Evolutionary conservation across 148 eudicot genomes (phyloP), one percentile per base, ranked within the genome.

Genomic region (Camellia sinensis): DNA sequence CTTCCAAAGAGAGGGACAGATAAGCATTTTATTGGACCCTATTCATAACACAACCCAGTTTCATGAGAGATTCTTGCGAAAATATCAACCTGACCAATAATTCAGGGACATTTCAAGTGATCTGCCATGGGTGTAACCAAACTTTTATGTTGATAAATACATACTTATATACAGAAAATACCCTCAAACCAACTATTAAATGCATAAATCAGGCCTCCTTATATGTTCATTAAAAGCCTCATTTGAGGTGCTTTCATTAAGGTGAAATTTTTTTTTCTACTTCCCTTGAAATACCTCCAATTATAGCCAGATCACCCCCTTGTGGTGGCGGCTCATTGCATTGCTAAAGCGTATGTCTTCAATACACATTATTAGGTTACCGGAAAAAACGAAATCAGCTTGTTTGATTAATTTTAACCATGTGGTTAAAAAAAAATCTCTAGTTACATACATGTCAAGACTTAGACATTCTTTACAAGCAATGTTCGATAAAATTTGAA

Each of bases 1-100:
- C 9, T n/a, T 52, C 53, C 45, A 78, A 19, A 17, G 60, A 60
- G 37, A 41, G 43, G 62, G 44, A 78, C 52, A 21, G 4, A 53
- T 40, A 52, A 15, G 14, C 22, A 59, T 17, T 53, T 52, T 5
- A 40, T n/a, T 22, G 66, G 54, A 62, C 50, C 67, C 19, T 37
- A 59, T 44, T 56, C 79, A 44, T 60, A 54, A 22, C 68, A 75
- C 69, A 76, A 61, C 69, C 45, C 18, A 11, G 65, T 76, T 45
- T 52, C 29, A 61, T 57, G 60, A 17, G 67, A 41, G 7, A 8
- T 44, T 76, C 29, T 29, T 11, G 40, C 10, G 57, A 67, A 45
- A 60, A 56, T 29, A 59, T 59, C 62, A 59, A 60, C 64, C 64
- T 15, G 21, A 60, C 57, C 5, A 7, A 15, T 60, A 60, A 17